phyloP scores from a whole-genome alignment of 2,329 filamentous ascomycete species.

The Fusarium bulbicola region DNA sequence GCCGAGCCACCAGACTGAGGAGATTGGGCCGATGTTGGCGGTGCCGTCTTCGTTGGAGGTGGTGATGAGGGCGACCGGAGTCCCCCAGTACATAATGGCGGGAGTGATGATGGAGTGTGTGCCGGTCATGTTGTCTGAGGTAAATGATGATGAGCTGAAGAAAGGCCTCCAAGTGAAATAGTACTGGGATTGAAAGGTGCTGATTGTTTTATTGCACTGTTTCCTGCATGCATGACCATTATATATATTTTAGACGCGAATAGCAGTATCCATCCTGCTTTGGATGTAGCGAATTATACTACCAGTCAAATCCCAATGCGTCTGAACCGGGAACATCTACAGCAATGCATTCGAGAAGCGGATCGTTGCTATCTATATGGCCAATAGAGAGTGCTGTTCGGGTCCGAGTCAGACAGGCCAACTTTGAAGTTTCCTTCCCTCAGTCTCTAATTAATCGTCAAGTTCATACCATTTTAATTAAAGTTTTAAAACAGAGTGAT shows the following conservation, averaged over 20 bases:
- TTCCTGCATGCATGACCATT: fast-evolving
- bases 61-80: neutral
- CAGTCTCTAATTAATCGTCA: fast-evolving
- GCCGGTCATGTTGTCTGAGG: neutral
- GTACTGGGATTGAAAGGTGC: fast-evolving
- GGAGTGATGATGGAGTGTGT: neutral
- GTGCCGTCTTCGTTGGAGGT: neutral
- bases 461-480: fast-evolving
- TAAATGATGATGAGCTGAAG: fast-evolving
- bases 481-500: fast-evolving
- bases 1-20: neutral
- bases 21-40: neutral
- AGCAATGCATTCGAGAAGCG: neutral
- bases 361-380: neutral
- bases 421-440: neutral
- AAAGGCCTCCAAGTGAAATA: fast-evolving
- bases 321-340: neutral
- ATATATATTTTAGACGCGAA: fast-evolving
- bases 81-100: neutral
- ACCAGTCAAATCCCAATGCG: fast-evolving
- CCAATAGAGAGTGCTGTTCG: neutral
- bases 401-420: too few relatives aligned
- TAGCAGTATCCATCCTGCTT: neutral
- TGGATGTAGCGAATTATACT: fast-evolving
- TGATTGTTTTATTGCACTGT: fast-evolving